These are phyloP conservation scores for Rhynchosporium graminicola DNA, from an alignment of 2,329 filamentous ascomycete genomes.

Conservation along the genomic window DNA sequence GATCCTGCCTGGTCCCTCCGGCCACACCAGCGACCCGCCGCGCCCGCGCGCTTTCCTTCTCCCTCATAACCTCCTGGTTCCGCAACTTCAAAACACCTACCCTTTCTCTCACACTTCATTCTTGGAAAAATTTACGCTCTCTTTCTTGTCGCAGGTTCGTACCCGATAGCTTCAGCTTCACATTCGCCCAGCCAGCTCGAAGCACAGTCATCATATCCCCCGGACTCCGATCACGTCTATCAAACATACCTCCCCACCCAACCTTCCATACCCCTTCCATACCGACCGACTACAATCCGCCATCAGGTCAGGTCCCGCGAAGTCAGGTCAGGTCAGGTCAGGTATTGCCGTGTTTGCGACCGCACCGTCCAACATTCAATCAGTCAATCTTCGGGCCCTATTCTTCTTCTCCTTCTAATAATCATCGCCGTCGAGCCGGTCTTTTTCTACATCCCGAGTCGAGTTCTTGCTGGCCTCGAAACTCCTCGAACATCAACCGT, in stretches of 20 bases:
- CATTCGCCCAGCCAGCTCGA: conserved; percentile 22
- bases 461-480: conserved; percentile 42
- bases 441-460: conserved; percentile 33
- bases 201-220: conserved; percentile 12
- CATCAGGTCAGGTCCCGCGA: conserved; percentile 19
- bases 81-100: conserved; percentile 32
- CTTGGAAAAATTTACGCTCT: conserved; percentile 36
- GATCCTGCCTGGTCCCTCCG: background rate
- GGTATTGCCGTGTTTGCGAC: conserved; percentile 13
- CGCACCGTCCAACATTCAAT: background rate
- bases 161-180: conserved; percentile 35
- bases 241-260: conserved; percentile 3
- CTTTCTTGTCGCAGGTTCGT: conserved; percentile 41
- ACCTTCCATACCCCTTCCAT: too few species aligned
- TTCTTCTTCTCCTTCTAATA: conserved; percentile 29
- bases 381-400: conserved; percentile 23
- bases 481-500: conserved; percentile 41
- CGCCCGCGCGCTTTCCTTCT: background rate
- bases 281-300: background rate
- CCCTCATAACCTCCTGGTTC: conserved; percentile 39
- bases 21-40: background rate
- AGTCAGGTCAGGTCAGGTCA: conserved; percentile 2
- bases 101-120: conserved; percentile 32
- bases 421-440: conserved; percentile 31
- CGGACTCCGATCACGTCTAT: conserved; percentile 23